Percentiles rank a stretch among this genome's conserved stretches.
phyloP scores from a whole-genome alignment of 441 rosid genomes.

The Gossypium davidsonii region DNA sequence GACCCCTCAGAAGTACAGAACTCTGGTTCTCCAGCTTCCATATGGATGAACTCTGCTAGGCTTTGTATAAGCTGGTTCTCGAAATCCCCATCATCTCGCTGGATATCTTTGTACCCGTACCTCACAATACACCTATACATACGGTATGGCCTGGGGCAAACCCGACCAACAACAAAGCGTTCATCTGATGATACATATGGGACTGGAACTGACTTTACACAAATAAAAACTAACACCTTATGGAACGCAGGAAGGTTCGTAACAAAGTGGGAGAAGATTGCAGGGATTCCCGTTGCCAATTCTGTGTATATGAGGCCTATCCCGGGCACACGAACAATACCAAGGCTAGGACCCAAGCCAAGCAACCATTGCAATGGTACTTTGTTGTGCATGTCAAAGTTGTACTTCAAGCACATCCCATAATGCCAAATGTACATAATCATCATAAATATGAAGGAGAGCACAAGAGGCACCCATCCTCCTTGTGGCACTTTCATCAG shows the following conservation, averaged over 20 bases:
- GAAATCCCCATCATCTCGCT: constrained; percentile 66
- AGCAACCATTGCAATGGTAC: constrained; percentile 81
- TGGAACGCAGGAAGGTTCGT: constrained; percentile 93
- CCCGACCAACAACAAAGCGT: constrained; percentile 87
- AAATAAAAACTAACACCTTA: constrained; percentile 77
- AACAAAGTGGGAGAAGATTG: constrained; percentile 90
- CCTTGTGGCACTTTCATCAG: constrained; percentile 71
- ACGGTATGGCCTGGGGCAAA: constrained; percentile 82
- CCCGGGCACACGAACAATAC: constrained; percentile 91
- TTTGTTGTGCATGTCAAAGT: constrained; percentile 84
- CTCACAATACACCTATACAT: constrained; percentile 94
- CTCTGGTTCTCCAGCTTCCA: constrained; percentile 76
- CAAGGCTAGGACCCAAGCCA: constrained; percentile 90
- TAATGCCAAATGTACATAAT: constrained; percentile 91
- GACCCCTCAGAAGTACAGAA: constrained; percentile 47
- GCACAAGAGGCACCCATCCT: constrained; percentile 85
- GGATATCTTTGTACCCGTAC: constrained; percentile 90
- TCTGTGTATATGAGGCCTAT: constrained; percentile 88
- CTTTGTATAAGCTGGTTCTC: constrained; percentile 77
- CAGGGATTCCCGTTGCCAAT: constrained; percentile 82
- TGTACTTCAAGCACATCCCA: constrained; percentile 79
- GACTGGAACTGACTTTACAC: constrained; percentile 92
- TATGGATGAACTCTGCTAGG: constrained; percentile 92
- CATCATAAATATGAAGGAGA: constrained; percentile 53
- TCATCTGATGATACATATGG: constrained; percentile 77